Conservation (phyloP, 106 monocot genomes). For the Platanthera guangdongensis region DNA sequence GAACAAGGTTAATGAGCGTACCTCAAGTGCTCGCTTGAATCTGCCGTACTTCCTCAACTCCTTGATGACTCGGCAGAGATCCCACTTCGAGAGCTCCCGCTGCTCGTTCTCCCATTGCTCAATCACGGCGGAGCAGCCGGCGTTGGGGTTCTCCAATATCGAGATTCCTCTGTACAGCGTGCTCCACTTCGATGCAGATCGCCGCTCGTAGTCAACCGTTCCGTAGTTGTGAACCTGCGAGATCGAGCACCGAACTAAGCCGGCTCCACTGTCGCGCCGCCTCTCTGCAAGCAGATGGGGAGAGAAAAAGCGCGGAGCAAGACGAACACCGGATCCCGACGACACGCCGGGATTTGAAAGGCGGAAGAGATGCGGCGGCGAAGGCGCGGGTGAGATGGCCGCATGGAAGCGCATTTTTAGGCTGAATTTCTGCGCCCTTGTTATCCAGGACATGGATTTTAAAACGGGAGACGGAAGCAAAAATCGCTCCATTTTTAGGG, state of each 20-base stretch:
- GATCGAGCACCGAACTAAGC: slow-evolving; percentile 34
- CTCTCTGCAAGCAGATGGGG: neutral
- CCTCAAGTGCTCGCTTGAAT: slow-evolving; percentile 68
- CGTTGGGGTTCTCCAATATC: slow-evolving; percentile 26
- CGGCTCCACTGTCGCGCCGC: neutral
- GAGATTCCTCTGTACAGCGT: slow-evolving; percentile 65
- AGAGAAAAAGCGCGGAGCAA: neutral
- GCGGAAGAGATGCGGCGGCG: neutral
- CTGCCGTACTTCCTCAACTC: slow-evolving; percentile 76
- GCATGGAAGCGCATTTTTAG: neutral
- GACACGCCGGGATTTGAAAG: neutral
- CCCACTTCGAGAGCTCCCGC: slow-evolving; percentile 63
- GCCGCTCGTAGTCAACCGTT: slow-evolving; percentile 64
- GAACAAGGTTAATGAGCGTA: neutral
- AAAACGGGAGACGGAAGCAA: too few species aligned
- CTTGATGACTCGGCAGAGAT: slow-evolving; percentile 68
- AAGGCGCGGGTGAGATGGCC: neutral
- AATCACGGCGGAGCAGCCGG: slow-evolving; percentile 24
- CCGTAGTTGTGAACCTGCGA: slow-evolving; percentile 63
- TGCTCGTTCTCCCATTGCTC: slow-evolving; percentile 60
- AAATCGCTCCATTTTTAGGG: too few species aligned
- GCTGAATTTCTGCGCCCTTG: too few species aligned
- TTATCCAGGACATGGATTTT: too few species aligned
- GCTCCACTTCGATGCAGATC: slow-evolving; percentile 59
- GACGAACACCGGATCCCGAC: neutral